Evolutionary conservation across 306 rosid species (phyloP), one percentile per base, ranked within the genome.

Genomic region (Dalbergia cochinchinensis): DNA sequence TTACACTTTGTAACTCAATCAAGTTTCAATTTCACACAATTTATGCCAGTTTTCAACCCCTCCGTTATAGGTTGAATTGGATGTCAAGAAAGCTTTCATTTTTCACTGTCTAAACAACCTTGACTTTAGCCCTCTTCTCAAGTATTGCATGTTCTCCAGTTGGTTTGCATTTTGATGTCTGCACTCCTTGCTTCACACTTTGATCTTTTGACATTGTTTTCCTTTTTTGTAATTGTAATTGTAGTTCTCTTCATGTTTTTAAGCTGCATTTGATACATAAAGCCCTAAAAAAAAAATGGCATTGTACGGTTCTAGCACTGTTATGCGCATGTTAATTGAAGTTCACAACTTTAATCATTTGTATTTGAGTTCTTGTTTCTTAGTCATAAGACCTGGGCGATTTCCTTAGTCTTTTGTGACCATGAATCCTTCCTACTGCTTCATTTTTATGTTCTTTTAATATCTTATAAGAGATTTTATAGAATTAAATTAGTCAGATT

Each of bases 311-410:
- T 41, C 51, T 19, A 7, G 15, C 15, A 37, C 31, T 65, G 60
- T 54, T n/a, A 3, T 61, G 18, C 60, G 15, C 11, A 31, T 45
- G 50, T n/a, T n/a, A 16, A 37, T 76, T 62, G 47, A 66, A 66
- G 67, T 41, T 77, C 19, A 54, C n/a, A 22, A 67, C 81, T 77
- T 66, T 66, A 14, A 11, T 26, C 31, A 1, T 5, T 10, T 37
- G 51, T 65, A 65, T 65, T 65, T 42, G 55, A 11, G 16, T 11
- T 44, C 0, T 22, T 67, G 13, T 45, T 66, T 44, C 37, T 20
- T 9, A 37, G 26, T n/a, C 14, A 12, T 16, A 39, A 31, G 31
- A 8, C 26, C 50, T 65, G 31, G 9, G 37, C 4, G 34, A 31
- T 61, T 31, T 61, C 41, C 66, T 31, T 13, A 8, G 4, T 2